Conservation (phyloP, 768 basidiomycete species). For the Tricholoma hemisulphureum region DNA sequence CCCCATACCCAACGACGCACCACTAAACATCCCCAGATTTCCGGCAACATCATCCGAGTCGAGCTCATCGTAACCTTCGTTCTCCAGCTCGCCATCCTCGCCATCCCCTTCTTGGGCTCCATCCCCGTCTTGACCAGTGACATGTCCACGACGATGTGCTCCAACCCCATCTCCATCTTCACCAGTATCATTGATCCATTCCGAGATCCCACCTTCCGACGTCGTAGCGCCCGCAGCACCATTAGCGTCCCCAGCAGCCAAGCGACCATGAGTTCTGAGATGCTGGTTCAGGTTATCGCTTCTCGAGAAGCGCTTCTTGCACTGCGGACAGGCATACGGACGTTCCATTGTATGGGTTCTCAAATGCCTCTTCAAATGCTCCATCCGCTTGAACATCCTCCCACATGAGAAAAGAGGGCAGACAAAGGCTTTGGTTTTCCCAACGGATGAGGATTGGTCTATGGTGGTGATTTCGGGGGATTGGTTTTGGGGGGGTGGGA, state of each 20-base stretch:
- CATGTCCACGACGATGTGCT: slow-evolving; percentile 19
- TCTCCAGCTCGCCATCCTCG: slow-evolving; percentile 18
- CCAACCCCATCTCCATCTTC: slow-evolving; percentile 17
- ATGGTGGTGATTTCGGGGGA: slow-evolving; percentile 2
- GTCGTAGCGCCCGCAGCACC: not conserved
- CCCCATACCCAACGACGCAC: slow-evolving; percentile 23
- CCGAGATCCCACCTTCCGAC: slow-evolving; percentile 6
- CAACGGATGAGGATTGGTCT: slow-evolving; percentile 26
- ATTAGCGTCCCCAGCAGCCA: slow-evolving; percentile 6
- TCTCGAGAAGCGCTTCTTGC: slow-evolving; percentile 81
- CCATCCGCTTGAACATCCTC: slow-evolving; percentile 86
- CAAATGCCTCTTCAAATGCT: slow-evolving; percentile 85
- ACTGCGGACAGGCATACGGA: slow-evolving; percentile 73
- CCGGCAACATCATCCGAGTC: slow-evolving; percentile 17
- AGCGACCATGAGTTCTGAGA: slow-evolving; percentile 70
- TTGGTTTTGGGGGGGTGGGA: slow-evolving; percentile 7
- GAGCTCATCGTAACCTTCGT: slow-evolving; percentile 28
- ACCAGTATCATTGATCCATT: slow-evolving; percentile 14
- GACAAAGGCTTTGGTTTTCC: slow-evolving; percentile 64
- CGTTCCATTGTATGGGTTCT: slow-evolving; percentile 89
- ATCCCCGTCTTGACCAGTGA: slow-evolving; percentile 17
- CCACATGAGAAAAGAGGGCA: slow-evolving; percentile 86
- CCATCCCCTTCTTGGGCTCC: slow-evolving; percentile 20
- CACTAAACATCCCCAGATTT: slow-evolving; percentile 27
- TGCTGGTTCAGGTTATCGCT: slow-evolving; percentile 91